These are phyloP conservation scores for Naganishia cerealis DNA, from an alignment of 1,284 basidiomycete species.

Conservation along the genomic window DNA sequence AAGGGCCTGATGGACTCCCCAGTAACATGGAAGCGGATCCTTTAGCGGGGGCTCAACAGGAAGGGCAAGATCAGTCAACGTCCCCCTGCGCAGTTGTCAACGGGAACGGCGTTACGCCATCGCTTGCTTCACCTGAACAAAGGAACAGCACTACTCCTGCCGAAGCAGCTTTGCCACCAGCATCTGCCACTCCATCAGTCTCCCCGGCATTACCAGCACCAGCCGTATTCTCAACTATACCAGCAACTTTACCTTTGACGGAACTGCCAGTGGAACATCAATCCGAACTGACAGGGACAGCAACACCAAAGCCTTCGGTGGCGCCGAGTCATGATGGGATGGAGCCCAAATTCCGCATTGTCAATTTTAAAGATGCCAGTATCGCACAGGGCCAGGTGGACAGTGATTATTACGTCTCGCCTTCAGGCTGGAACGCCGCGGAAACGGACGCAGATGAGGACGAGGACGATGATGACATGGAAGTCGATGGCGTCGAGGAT, in stretches of 20 bases:
- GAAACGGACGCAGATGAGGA: conserved; percentile 20
- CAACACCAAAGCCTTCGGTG: conserved; percentile 4
- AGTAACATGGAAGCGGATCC: not conserved
- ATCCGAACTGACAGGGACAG: no score
- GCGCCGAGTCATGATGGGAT: not conserved
- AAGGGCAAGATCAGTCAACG: not conserved
- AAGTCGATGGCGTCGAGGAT: not conserved
- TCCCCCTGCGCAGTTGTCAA: not conserved
- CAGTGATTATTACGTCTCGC: conserved; percentile 28
- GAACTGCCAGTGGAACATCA: not conserved
- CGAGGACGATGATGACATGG: conserved; percentile 8
- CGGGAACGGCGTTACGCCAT: not conserved
- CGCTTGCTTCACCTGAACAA: not conserved
- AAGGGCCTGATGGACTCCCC: conserved; percentile 16
- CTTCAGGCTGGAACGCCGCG: conserved; percentile 14
- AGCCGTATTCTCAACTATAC: not conserved
- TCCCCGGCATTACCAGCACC: not conserved
- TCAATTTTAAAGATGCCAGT: conserved; percentile 33
- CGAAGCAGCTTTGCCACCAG: not conserved
- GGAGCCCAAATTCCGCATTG: conserved; percentile 23
- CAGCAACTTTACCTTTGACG: not conserved
- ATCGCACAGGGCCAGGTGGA: conserved; percentile 29
- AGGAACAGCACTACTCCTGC: not conserved
- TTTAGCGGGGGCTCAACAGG: not conserved
- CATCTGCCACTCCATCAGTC: not conserved